phyloP scores from a whole-genome alignment of 2,329 filamentous ascomycete genomes.

The Remersonia thermophila region DNA sequence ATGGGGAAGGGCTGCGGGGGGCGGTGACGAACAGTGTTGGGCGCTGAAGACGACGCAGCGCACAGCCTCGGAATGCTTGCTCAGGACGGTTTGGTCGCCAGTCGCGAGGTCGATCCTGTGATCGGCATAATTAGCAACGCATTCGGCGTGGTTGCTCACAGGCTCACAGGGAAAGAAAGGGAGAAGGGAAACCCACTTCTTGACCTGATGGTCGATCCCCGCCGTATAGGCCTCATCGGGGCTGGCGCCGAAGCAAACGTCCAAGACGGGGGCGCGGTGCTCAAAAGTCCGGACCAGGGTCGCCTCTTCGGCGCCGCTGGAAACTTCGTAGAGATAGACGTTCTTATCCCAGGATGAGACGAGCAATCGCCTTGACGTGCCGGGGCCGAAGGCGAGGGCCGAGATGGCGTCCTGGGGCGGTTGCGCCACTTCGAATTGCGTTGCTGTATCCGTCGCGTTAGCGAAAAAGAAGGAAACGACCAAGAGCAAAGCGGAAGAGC shows the following conservation, averaged over 20 bases:
- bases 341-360: constrained; percentile 91
- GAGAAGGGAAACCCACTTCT: constrained; percentile 40
- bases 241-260: constrained; percentile 78
- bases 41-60: constrained; percentile 73
- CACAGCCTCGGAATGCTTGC: constrained; percentile 67
- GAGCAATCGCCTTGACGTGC: constrained; percentile 62
- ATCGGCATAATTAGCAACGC: not conserved
- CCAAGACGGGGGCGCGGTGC: constrained; percentile 74
- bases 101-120: constrained; percentile 54
- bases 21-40: constrained; percentile 44
- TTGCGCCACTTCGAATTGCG: constrained; percentile 72
- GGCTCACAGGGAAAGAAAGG: too few relatives aligned
- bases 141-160: not conserved
- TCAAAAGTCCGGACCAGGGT: constrained; percentile 62
- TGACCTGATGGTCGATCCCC: constrained; percentile 78
- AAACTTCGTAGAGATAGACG: constrained; percentile 77
- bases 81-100: constrained; percentile 61
- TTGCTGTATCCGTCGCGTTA: constrained; percentile 28
- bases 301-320: constrained; percentile 45
- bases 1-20: not conserved
- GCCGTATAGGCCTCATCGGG: constrained; percentile 77
- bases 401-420: constrained; percentile 82
- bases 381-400: constrained; percentile 70
- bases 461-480: not conserved
- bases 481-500: too few relatives aligned